These are phyloP conservation scores for Wickerhamiella vanderwaltii DNA, from an alignment of 805 yeast species.

Conservation along the genomic window DNA sequence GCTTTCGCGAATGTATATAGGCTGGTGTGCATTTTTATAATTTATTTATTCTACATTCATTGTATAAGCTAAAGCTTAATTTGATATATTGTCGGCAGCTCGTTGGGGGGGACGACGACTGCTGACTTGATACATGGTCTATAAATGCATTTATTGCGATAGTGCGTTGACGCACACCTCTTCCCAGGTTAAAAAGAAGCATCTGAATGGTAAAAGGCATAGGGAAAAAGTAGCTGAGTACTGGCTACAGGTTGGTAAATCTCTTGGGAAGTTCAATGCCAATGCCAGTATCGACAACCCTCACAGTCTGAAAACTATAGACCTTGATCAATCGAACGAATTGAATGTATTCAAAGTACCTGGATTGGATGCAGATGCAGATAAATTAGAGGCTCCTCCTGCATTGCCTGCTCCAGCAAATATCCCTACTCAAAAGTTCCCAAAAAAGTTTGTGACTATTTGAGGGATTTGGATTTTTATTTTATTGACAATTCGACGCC, in stretches of 20 bases:
- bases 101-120: too few species aligned
- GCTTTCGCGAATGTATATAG: constrained; percentile 78
- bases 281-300: constrained; percentile 3
- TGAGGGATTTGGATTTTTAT: neutral
- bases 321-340: constrained; percentile 15
- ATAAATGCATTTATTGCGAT: constrained; percentile 19
- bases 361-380: constrained; percentile 15
- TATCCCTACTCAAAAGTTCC: constrained; percentile 10
- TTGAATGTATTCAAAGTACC: constrained; percentile 15
- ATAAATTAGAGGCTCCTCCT: constrained; percentile 4
- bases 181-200: constrained; percentile 16
- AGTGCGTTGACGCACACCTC: constrained; percentile 19
- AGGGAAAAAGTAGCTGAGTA: constrained; percentile 14
- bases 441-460: neutral
- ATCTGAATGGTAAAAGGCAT: constrained; percentile 19
- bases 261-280: constrained; percentile 9
- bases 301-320: neutral
- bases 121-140: too few species aligned
- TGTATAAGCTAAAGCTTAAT: too few species aligned
- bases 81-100: too few species aligned
- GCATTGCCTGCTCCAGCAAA: constrained; percentile 15
- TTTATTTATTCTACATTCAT: constrained; percentile 2
- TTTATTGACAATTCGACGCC: neutral
- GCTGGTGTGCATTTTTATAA: constrained; percentile 71
- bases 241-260: constrained; percentile 18